These are phyloP conservation scores for Gossypium raimondii DNA, from an alignment of 345 rosid species.

Conservation along the genomic window DNA sequence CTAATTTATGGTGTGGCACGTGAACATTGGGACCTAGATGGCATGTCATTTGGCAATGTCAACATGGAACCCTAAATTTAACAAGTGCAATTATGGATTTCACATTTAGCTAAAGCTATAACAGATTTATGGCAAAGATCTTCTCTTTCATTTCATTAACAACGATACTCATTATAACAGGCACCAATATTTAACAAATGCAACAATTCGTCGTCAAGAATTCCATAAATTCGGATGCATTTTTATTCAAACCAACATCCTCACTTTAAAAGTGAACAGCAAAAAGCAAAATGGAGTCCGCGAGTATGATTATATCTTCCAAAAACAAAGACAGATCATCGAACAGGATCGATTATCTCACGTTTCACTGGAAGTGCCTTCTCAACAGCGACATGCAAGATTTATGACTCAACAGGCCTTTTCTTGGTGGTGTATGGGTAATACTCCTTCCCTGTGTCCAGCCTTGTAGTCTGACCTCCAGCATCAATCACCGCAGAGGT, in stretches of 20 bases:
- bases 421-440: conserved; percentile 89
- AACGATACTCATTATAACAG: too few relatives aligned
- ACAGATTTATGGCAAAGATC: too few relatives aligned
- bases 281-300: conserved; percentile 17
- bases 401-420: conserved; percentile 54
- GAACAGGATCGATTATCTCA: conserved; percentile 10
- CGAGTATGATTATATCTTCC: conserved; percentile 38
- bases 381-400: conserved; percentile 13
- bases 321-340: conserved; percentile 23
- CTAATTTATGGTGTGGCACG: too few relatives aligned
- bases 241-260: conserved; percentile 27
- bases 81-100: too few relatives aligned
- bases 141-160: too few relatives aligned
- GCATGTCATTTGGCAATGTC: too few relatives aligned
- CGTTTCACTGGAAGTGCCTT: conserved; percentile 10
- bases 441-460: conserved; percentile 89
- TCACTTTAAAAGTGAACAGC: conserved; percentile 9
- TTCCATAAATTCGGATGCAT: conserved; percentile 1
- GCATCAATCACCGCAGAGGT: conserved; percentile 80
- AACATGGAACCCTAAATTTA: too few relatives aligned
- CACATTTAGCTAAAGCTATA: too few relatives aligned
- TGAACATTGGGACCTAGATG: too few relatives aligned
- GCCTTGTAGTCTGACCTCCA: conserved; percentile 90
- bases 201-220: too few relatives aligned
- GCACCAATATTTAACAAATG: too few relatives aligned